Base-by-base conservation (phyloP, 106 monocot species). In the Triglochin maritima region DNA sequence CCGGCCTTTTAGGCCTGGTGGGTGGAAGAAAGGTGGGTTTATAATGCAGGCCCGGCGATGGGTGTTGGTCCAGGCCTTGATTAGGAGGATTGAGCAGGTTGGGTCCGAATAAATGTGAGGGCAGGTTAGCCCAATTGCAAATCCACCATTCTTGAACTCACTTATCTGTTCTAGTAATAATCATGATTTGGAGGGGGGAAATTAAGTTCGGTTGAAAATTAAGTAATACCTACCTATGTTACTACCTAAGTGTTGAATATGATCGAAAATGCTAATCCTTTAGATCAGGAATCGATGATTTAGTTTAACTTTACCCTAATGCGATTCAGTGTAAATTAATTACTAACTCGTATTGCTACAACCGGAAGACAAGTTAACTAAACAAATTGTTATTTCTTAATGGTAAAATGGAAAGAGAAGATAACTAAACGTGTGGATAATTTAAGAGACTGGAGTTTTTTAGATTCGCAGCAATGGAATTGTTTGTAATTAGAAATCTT, bases 11-110 rank as follows among this genome's bases (percentile, higher is more conserved):
- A 95, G 85, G 59, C 67, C 93, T 6, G 83, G 81, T 0, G 89
- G 80, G 71, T 94, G 84, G 82, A 94, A 84, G 86, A 94, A 94
- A 6, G 95, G 95, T 5, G 90, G 87, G 74, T 74, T 52, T 67
- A 55, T 47, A 69, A 89, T 81, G 84, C 49, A 69, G 66, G 74
- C 69, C 55, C 80, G 82, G 68, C 84, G 94, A 79, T 94, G 89
- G 45, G 62, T n/a, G 75, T 89, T 89, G 50, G 67, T 57, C 85
- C 87, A 87, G 29, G 85, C 90, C 50, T 83, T 83, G 47, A 87
- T 9, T 66, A 95, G 63, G 44, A 95, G 69, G n/a, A 57, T 56
- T 45, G 79, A 83, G 70, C 81, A 81, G 0, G 72, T 80, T n/a
- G 86, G 83, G 55, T 90, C 90, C 3, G 81, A 81, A 53, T 80